Percentiles rank a stretch among this genome's conserved stretches.
Evolutionary conservation across 148 eudicot genomes (phyloP).

Genomic region (Diospyros kaki): DNA sequence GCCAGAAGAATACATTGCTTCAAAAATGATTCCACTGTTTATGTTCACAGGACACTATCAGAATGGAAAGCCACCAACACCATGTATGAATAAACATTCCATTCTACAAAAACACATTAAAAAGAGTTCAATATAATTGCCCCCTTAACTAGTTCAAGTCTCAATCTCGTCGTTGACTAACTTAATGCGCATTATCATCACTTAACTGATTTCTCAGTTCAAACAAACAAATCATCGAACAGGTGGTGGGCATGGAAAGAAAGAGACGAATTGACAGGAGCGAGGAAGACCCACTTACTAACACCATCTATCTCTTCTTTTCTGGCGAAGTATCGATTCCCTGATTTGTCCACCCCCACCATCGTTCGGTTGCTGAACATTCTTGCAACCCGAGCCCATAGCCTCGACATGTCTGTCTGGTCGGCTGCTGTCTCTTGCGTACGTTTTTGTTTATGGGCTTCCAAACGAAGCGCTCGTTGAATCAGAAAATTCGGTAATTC

Average conservation of each 20-base stretch:
- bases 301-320: constrained; percentile 69
- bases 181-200: neutral
- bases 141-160: neutral
- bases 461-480: neutral
- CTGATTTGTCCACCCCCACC: constrained; percentile 72
- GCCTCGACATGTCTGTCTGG: constrained; percentile 48
- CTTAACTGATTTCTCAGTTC: neutral
- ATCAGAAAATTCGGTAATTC: neutral
- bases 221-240: neutral
- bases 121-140: too few species aligned
- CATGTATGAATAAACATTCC: neutral
- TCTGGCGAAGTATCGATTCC: constrained; percentile 71
- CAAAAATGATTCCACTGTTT: neutral
- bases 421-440: neutral
- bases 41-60: neutral
- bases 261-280: neutral
- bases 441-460: neutral
- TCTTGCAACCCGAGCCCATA: constrained; percentile 51
- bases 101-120: too few species aligned
- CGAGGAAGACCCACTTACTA: constrained; percentile 57
- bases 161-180: neutral
- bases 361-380: constrained; percentile 50
- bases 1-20: neutral
- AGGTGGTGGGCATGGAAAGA: neutral
- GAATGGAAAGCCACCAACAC: neutral